Evolutionary conservation across 2,329 filamentous ascomycete species (phyloP), one percentile per base, ranked within the genome.

Genomic region (Paraphaeosphaeria sporulosa): DNA sequence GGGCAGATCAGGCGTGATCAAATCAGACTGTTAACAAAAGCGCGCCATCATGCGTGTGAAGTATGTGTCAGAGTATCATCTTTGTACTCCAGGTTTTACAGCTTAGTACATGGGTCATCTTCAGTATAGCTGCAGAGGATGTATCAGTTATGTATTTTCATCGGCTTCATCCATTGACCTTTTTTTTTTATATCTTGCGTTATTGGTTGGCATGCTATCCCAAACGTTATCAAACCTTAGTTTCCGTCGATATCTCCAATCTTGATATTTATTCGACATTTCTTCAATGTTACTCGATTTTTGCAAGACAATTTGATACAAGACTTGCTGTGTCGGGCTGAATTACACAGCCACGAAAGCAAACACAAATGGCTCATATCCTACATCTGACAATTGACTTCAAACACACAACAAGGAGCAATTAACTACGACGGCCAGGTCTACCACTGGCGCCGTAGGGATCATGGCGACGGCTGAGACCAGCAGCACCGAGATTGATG

Each of bases 211-310:
- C n/a, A n/a, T 21, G 21, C 47, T 36, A 21, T 36, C 21, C 47
- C 40, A 17, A 38, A n/a, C 32, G 48, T 38, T 51, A 38, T 27
- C n/a, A 12, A 17, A 7, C 19, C 21, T 38, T 38, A 38, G 21
- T 50, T 51, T 51, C 23, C 15, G 15, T n/a, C 27, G n/a, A 21
- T 15, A 8, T 25, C 27, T 30, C 36, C 36, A 40, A 25, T 25
- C 17, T 40, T 27, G 23, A 51, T 34, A 19, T 40, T 52, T 52
- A 40, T 50, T 50, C 49, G 23, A 51, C 49, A 19, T 40, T 52
- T 52, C 42, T 50, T 50, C 49, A 4, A 36, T 3, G 44, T 27
- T 47, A 47, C 44, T 15, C 23, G 25, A 10, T 2, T 17, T 12
- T 15, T 32, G 44, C 25, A 3, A 47, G 10, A 12, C 2, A 9